These are phyloP conservation scores for Naganishia onofrii DNA, from an alignment of 768 basidiomycete genomes.

Conservation along the genomic window DNA sequence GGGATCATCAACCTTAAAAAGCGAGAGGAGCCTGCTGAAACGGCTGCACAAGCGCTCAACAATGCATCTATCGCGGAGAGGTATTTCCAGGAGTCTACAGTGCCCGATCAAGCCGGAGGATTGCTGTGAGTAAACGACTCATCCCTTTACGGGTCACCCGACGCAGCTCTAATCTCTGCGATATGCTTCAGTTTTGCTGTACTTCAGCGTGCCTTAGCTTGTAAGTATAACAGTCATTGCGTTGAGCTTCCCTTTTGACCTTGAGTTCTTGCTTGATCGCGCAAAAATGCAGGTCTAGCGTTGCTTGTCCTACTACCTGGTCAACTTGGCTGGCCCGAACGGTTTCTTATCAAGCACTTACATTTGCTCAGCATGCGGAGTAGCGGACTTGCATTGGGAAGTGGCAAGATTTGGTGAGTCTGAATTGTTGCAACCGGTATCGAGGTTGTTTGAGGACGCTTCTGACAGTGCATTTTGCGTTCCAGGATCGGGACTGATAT, in stretches of 20 bases:
- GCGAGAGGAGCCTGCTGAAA: neutral
- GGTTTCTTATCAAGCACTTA: constrained; percentile 5
- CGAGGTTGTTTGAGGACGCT: no score
- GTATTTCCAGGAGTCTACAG: neutral
- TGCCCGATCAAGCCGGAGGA: neutral
- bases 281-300: neutral
- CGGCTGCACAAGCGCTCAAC: neutral
- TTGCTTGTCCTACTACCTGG: neutral
- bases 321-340: constrained; percentile 16
- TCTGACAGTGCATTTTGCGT: no score
- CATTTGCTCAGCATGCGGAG: constrained; percentile 1
- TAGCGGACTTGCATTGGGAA: constrained; percentile 7
- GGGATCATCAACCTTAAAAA: neutral
- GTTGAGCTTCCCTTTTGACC: neutral
- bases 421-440: neutral
- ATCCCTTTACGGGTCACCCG: neutral
- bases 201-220: neutral
- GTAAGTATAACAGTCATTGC: neutral
- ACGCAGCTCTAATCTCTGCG: neutral
- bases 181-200: neutral
- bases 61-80: neutral
- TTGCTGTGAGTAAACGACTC: neutral
- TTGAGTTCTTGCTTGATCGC: neutral
- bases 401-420: constrained; percentile 18
- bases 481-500: constrained; percentile 10